phyloP scores from a whole-genome alignment of 176 grass and related monocot species.

The Aechmea fasciata region DNA sequence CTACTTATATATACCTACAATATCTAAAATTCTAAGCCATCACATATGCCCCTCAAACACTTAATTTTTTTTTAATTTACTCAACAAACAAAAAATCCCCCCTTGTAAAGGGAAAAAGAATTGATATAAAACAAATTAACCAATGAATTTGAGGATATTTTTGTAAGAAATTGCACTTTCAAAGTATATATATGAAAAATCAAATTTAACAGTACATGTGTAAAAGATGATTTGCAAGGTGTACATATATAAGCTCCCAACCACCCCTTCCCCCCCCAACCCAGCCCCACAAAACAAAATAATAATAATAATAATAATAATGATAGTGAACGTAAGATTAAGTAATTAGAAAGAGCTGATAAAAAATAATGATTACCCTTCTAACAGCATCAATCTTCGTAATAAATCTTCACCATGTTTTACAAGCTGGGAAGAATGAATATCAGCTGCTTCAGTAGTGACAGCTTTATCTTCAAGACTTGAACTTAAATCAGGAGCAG shows the following conservation, averaged over 20 bases:
- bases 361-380: constrained; percentile 38
- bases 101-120: background rate
- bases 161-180: too few species aligned
- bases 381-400: constrained; percentile 55
- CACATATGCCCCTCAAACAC: too few species aligned
- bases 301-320: background rate
- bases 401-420: constrained; percentile 71
- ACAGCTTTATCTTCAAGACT: background rate
- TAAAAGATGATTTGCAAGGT: too few species aligned
- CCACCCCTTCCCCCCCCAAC: too few species aligned
- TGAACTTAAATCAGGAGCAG: background rate
- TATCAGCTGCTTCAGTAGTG: constrained; percentile 33
- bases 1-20: too few species aligned
- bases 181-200: too few species aligned
- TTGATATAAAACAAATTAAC: too few species aligned
- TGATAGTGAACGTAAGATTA: background rate
- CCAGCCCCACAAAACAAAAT: too few species aligned
- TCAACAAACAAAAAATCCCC: too few species aligned
- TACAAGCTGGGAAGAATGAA: constrained; percentile 69
- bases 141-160: background rate
- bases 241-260: background rate
- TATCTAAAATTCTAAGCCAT: too few species aligned
- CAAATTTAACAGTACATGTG: too few species aligned
- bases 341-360: constrained; percentile 11
- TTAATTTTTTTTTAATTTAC: too few species aligned